These are phyloP conservation scores for Mariannaea elegans DNA, from an alignment of 2,329 filamentous ascomycete genomes.

Conservation along the genomic window DNA sequence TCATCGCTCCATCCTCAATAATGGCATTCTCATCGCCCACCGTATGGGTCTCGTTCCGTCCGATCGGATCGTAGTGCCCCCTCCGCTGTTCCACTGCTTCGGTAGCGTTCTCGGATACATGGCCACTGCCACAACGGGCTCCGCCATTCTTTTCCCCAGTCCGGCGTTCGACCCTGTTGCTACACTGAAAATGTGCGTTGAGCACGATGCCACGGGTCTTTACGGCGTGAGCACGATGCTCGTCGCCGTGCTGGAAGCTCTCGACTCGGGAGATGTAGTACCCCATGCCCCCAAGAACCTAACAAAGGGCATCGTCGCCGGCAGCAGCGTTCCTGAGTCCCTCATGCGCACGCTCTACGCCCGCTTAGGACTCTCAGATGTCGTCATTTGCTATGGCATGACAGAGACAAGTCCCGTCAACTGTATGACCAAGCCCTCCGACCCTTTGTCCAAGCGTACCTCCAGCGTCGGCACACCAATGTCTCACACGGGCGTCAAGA, in stretches of 20 bases:
- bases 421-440: slow-evolving; percentile 83
- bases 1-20: slow-evolving; percentile 90
- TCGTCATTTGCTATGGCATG: slow-evolving; percentile 97
- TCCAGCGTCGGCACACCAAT: slow-evolving; percentile 81
- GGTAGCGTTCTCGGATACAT: slow-evolving; percentile 93
- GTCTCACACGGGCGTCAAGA: slow-evolving; percentile 80
- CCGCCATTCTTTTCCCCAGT: slow-evolving; percentile 83
- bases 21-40: slow-evolving; percentile 83
- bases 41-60: slow-evolving; percentile 80
- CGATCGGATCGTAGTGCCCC: slow-evolving; percentile 85
- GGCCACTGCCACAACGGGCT: slow-evolving; percentile 85
- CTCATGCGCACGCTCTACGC: slow-evolving; percentile 81
- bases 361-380: slow-evolving; percentile 77
- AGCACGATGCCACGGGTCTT: slow-evolving; percentile 68
- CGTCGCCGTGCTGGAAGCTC: slow-evolving; percentile 81
- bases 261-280: slow-evolving; percentile 56
- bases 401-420: slow-evolving; percentile 85
- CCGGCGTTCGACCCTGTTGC: slow-evolving; percentile 87
- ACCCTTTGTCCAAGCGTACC: slow-evolving; percentile 77
- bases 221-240: slow-evolving; percentile 98
- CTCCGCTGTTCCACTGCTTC: slow-evolving; percentile 91
- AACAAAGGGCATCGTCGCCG: slow-evolving; percentile 90
- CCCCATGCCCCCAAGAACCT: slow-evolving; percentile 52
- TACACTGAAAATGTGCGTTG: slow-evolving; percentile 66
- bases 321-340: slow-evolving; percentile 82